These are phyloP conservation scores for Cyclostephanos tholiformis DNA, from an alignment of 108 stramenopile species.

Conservation along the genomic window DNA sequence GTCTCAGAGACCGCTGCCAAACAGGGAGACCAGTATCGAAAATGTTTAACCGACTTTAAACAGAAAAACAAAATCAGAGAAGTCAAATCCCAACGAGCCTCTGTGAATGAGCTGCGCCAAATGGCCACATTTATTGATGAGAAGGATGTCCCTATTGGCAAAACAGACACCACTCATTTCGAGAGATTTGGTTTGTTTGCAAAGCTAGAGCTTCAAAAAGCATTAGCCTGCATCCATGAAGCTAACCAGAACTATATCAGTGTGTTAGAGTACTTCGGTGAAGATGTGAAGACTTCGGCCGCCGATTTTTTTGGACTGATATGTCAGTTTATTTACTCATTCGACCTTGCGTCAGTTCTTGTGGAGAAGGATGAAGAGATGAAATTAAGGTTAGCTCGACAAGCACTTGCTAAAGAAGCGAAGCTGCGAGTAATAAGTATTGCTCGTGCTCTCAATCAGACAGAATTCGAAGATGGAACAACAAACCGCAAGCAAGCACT, in stretches of 20 bases:
- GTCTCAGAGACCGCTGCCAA: constrained; percentile 51
- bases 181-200: constrained; percentile 62
- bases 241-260: constrained; percentile 55
- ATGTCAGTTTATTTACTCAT: constrained; percentile 58
- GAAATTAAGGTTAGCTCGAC: constrained; percentile 13
- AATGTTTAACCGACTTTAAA: constrained; percentile 28
- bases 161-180: constrained; percentile 62
- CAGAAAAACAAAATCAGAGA: constrained; percentile 49
- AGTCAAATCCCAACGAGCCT: constrained; percentile 51
- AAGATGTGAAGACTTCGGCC: constrained; percentile 74
- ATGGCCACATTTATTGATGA: constrained; percentile 31
- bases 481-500: not conserved
- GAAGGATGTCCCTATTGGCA: constrained; percentile 44
- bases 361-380: constrained; percentile 58
- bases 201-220: constrained; percentile 50
- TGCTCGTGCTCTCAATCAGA: not conserved
- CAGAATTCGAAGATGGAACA: not conserved
- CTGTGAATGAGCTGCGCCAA: constrained; percentile 38
- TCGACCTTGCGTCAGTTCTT: constrained; percentile 55
- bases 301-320: constrained; percentile 80
- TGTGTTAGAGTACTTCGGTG: constrained; percentile 77
- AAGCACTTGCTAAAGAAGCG: constrained; percentile 31
- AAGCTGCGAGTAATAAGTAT: constrained; percentile 20
- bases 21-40: constrained; percentile 57
- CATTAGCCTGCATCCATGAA: constrained; percentile 39